Conservation (phyloP, 805 yeast species). For the Starmerella floris region DNA sequence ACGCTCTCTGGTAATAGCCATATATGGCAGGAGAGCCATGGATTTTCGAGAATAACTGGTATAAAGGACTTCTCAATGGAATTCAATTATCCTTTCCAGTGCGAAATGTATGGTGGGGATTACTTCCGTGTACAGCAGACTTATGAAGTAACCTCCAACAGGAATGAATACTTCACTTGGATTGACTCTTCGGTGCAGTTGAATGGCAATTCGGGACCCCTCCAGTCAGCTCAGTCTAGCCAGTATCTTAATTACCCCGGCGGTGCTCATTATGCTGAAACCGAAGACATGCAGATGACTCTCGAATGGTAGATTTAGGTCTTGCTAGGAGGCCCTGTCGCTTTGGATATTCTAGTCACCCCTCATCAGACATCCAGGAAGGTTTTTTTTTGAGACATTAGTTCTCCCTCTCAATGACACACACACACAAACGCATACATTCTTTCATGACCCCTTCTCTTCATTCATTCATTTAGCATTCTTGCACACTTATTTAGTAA, state of each 20-base stretch:
- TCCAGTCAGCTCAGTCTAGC: constrained; percentile 4
- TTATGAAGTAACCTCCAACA: constrained; percentile 5
- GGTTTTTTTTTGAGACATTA: too few relatives aligned
- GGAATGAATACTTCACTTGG: constrained; percentile 13
- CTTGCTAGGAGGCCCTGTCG: too few relatives aligned
- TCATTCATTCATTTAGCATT: too few relatives aligned
- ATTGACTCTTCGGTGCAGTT: constrained; percentile 15
- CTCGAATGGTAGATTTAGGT: constrained; percentile 9
- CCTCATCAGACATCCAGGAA: too few relatives aligned
- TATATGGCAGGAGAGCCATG: constrained; percentile 15
- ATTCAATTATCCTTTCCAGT: constrained; percentile 15
- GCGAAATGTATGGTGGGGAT: constrained; percentile 2
- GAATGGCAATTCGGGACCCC: constrained; percentile 4
- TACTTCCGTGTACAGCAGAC: constrained; percentile 16
- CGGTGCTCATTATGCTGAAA: constrained; percentile 15
- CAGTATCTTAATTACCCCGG: constrained; percentile 12
- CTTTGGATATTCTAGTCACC: too few relatives aligned
- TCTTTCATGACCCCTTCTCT: too few relatives aligned
- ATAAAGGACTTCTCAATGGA: constrained; percentile 1
- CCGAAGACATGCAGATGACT: constrained; percentile 7
- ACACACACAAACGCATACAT: too few relatives aligned
- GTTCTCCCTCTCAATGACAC: too few relatives aligned
- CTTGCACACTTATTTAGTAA: too few relatives aligned
- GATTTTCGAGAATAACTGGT: constrained; percentile 13
- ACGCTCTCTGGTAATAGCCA: constrained; percentile 4